A percentile compares a stretch with the other conserved stretches of the same genome.
Evolutionary conservation across 371 early-diverging fungal genomes (phyloP).

Genomic region (Rhizopus delemar): DNA sequence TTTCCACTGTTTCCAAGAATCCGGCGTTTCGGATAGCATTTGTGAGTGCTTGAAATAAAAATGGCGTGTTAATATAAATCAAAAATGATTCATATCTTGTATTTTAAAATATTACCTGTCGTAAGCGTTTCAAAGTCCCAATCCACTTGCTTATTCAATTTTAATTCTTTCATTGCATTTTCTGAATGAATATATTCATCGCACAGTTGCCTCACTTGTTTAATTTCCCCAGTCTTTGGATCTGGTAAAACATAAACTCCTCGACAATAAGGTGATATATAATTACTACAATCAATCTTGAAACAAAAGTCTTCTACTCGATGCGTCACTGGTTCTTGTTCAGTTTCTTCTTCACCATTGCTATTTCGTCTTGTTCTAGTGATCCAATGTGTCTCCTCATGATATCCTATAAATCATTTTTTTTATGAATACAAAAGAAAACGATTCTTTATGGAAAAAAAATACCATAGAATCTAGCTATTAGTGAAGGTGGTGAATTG

Average conservation of each 20-base stretch:
- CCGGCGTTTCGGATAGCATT: conserved; percentile 42
- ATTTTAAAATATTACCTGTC: conserved; percentile 19
- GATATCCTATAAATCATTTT: conserved; percentile 29
- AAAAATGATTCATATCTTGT: not conserved
- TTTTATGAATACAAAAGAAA: not conserved
- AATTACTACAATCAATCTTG: conserved; percentile 30
- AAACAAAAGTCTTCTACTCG: conserved; percentile 43
- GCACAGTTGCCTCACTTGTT: conserved; percentile 39
- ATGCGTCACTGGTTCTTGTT: conserved; percentile 25
- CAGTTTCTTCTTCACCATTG: conserved; percentile 36
- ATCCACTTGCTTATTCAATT: conserved; percentile 37
- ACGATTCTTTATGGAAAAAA: not conserved
- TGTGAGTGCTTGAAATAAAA: conserved; percentile 28
- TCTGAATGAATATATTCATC: conserved; percentile 41
- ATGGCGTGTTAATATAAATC: too few species aligned
- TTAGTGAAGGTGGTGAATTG: conserved; percentile 40
- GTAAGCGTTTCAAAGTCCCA: conserved; percentile 48
- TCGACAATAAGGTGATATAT: conserved; percentile 29
- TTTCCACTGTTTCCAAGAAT: conserved; percentile 35
- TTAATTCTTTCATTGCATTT: conserved; percentile 42
- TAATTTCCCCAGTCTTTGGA: conserved; percentile 30
- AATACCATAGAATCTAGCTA: conserved; percentile 43
- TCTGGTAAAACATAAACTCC: conserved; percentile 38
- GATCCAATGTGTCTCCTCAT: conserved; percentile 45
- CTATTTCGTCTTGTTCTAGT: conserved; percentile 29